These are phyloP conservation scores for Podila epicladia DNA, from an alignment of 192 early-diverging fungal genomes.

Conservation along the genomic window DNA sequence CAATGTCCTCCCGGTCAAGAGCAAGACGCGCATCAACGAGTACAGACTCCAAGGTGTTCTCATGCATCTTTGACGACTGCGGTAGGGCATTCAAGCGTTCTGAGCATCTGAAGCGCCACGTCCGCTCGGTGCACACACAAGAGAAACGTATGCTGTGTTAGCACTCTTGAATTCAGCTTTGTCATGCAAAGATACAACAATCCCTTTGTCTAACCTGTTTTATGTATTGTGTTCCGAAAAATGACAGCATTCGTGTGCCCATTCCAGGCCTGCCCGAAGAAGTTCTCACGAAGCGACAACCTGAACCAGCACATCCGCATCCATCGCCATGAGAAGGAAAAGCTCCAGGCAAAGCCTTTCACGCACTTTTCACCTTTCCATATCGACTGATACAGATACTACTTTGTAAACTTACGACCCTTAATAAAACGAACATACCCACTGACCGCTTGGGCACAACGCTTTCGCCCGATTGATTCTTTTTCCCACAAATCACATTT, in stretches of 20 bases:
- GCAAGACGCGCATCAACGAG: conserved; percentile 29
- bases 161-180: not conserved
- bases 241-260: conserved; percentile 61
- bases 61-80: conserved; percentile 57
- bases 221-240: not conserved
- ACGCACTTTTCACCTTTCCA: conserved; percentile 21
- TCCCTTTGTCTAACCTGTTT: too few species aligned
- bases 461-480: too few species aligned
- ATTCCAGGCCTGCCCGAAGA: conserved; percentile 55
- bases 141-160: conserved; percentile 63
- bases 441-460: too few species aligned
- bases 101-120: conserved; percentile 67
- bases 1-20: not conserved
- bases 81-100: conserved; percentile 63
- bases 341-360: conserved; percentile 18
- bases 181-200: too few species aligned
- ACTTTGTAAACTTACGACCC: too few species aligned
- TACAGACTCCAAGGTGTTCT: conserved; percentile 36
- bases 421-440: too few species aligned
- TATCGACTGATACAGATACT: conserved; percentile 6
- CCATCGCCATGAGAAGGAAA: conserved; percentile 61
- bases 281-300: conserved; percentile 67
- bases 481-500: too few species aligned
- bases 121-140: conserved; percentile 67
- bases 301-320: conserved; percentile 65